Evolutionary conservation across 2,329 filamentous ascomycete genomes (phyloP).

Genomic region (Cladosporium sp.): DNA sequence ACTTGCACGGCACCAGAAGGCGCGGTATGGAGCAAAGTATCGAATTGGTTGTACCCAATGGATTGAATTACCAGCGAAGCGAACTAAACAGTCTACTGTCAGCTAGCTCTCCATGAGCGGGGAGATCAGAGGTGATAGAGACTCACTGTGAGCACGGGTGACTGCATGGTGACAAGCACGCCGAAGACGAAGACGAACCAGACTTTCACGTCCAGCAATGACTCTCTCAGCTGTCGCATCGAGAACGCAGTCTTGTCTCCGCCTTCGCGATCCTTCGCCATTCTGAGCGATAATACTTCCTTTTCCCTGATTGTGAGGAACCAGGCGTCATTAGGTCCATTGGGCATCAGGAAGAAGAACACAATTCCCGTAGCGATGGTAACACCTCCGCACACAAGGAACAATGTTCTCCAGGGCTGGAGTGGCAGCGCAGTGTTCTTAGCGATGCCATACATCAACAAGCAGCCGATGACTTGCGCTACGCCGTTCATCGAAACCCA

Average conservation of each 20-base stretch:
- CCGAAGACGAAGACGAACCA: conserved; percentile 46
- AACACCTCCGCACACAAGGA: conserved; percentile 48
- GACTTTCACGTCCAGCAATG: conserved; percentile 41
- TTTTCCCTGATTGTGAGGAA: conserved; percentile 45
- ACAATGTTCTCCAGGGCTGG: conserved; percentile 46
- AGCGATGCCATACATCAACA: conserved; percentile 52
- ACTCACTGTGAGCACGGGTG: conserved; percentile 40
- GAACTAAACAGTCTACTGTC: conserved; percentile 28
- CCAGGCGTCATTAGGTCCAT: conserved; percentile 45
- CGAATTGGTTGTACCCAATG: conserved; percentile 41
- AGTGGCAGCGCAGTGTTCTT: conserved; percentile 37
- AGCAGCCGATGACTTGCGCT: conserved; percentile 43
- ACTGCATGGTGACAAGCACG: conserved; percentile 45
- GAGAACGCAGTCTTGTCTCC: conserved; percentile 45
- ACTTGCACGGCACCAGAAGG: conserved; percentile 49
- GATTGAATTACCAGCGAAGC: conserved; percentile 48
- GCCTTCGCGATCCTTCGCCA: conserved; percentile 37
- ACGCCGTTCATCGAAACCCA: conserved; percentile 47
- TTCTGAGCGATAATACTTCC: conserved; percentile 36
- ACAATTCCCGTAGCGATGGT: conserved; percentile 41
- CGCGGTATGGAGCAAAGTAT: conserved; percentile 47
- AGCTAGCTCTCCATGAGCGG: background rate
- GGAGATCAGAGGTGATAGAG: background rate
- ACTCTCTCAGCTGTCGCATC: conserved; percentile 41
- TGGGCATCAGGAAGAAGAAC: conserved; percentile 48